Evolutionary conservation across 768 basidiomycete genomes (phyloP), one percentile per base, ranked within the genome.

Genomic region (Boletus bicolor): DNA sequence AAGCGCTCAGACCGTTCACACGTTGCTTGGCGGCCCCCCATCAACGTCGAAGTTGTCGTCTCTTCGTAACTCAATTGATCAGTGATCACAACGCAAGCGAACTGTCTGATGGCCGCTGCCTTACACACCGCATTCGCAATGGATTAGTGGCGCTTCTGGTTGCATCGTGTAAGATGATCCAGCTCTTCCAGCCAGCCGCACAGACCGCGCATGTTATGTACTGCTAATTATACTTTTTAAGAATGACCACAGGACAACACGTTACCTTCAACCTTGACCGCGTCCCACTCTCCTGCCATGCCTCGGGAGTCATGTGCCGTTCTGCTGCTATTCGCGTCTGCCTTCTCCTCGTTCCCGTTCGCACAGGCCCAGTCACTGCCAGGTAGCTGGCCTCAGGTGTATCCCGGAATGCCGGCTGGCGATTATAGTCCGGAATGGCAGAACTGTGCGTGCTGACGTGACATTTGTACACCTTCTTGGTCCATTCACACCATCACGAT

Each of bases 381-480:
- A 49, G 9, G 44, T 37, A 60, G 66, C 46, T 75, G 68, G 66
- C 75, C 77, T 26, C 72, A 76, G 12, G 67, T 62, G 19, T 79
- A 78, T 51, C 74, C 76, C 4, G 76, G 76, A 15, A 74, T 75
- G 55, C 77, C 77, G 0, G 48, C 58, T 0, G 77, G 78, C 15
- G 75, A 77, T 56, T 83, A 79, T 57, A 77, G 80, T 59, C 76
- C 79, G n/a, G 72, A 71, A 46, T 86, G 85, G 85, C 85, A 86
- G 66, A 64, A 69, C 26, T 87, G 85, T 86, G 68, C 9, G 79
- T 71, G 11, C 10, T 30, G 9, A 36, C 26, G 19, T 9, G 3
- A 14, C 10, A 4, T 32, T 7, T 6, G 42, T 46, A 17, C n/a
- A 67, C 5, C 7, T 39, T n/a, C 1, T 21, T 1, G 5, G 17